Base-by-base conservation (phyloP, 768 basidiomycete genomes). In the Russula sp. region DNA sequence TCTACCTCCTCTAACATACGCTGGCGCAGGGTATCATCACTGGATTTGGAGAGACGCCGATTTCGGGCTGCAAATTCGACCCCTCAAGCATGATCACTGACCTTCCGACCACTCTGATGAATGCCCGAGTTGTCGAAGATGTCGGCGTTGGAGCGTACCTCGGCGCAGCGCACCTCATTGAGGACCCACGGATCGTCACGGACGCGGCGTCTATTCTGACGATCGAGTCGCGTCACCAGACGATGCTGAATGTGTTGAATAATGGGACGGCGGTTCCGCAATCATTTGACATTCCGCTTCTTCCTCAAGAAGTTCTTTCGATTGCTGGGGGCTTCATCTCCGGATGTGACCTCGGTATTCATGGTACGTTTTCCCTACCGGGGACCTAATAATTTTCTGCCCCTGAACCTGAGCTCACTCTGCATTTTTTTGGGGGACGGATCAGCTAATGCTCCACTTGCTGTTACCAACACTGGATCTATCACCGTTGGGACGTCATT, bases 131-230 rank as follows among this genome's bases (percentile, higher is more conserved):
- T 0, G 81, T 93, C 20, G 91, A 93, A 75, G 78, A 81, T 58
- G 78, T 89, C 45, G 90, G 91, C 57, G 88, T 91, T 41, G 72
- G 76, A n/a, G 90, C 88, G 4, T 91, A 90, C 74, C 81, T 90
- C 32, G 89, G 89, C 59, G 89, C 82, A 55, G 83, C 87, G 7
- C 77, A 80, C 57, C 78, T 88, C 45, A 62, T 93, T 49, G 70
- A 74, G 14, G 83, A 89, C 66, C 83, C 85, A 13, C 73, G 77
- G 29, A 68, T 90, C 59, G 74, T 89, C 53, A 78, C 79, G 56
- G 77, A 82, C 20, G 88, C 88, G 43, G 87, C 78, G 7, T 83
- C 84, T 25, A 92, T 92, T 69, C 68, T 88, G 72, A 86, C 89
- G 34, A 78, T 90, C 51, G 90, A 93, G 69, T 86, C 89, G 20